Conservation (phyloP, 2,329 filamentous ascomycete species). For the Aspergillus aculeatus region DNA sequence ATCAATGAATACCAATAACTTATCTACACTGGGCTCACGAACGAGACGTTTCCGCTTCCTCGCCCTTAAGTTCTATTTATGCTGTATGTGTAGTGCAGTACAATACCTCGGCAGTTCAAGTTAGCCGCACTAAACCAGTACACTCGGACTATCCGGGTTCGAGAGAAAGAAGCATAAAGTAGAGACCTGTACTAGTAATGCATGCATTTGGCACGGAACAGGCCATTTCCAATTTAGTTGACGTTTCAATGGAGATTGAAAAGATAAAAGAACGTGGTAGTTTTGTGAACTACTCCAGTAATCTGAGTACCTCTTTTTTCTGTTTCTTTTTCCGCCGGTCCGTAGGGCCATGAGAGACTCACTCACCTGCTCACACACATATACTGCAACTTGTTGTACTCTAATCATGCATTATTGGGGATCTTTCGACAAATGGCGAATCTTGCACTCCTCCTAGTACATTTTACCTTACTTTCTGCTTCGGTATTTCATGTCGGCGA, state of each 20-base stretch:
- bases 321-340: neutral
- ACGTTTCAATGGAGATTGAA: neutral
- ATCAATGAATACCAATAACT: too few relatives aligned
- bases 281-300: slow-evolving; percentile 6
- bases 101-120: neutral
- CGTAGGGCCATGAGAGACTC: neutral
- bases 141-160: neutral
- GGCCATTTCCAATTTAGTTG: neutral
- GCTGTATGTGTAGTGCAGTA: too few relatives aligned
- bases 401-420: slow-evolving; percentile 12
- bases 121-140: too few relatives aligned
- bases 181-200: neutral
- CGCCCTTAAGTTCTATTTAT: neutral
- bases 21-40: too few relatives aligned
- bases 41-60: neutral
- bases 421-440: neutral
- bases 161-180: neutral
- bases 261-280: slow-evolving; percentile 10
- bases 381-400: neutral
- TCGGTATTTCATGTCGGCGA: too few relatives aligned
- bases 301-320: neutral
- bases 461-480: too few relatives aligned
- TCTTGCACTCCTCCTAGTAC: too few relatives aligned
- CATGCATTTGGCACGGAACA: neutral
- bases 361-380: neutral